Evolutionary conservation across 768 basidiomycete genomes (phyloP).

Genomic region (Tephrocybe sp.): DNA sequence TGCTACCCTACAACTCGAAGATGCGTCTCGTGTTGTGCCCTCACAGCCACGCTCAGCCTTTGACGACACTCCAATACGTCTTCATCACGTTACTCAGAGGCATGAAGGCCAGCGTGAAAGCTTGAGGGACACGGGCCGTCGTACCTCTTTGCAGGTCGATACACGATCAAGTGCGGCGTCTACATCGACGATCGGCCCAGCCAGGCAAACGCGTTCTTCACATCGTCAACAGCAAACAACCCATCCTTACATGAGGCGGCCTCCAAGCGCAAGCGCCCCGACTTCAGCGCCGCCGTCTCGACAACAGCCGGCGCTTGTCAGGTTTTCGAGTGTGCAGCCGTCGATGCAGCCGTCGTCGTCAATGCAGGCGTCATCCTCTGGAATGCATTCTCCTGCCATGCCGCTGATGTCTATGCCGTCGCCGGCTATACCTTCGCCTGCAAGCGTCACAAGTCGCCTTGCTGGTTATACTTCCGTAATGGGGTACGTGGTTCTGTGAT

Average conservation of each 20-base stretch:
- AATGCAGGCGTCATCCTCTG: slow-evolving; percentile 23
- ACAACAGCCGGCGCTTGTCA: slow-evolving; percentile 19
- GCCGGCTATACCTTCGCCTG: slow-evolving; percentile 22
- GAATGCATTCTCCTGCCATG: slow-evolving; percentile 19
- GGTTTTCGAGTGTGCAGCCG: slow-evolving; percentile 25
- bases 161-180: slow-evolving; percentile 17
- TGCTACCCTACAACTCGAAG: slow-evolving; percentile 29
- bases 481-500: slow-evolving; percentile 17
- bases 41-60: slow-evolving; percentile 25
- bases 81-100: slow-evolving; percentile 26
- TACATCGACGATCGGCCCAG: slow-evolving; percentile 13
- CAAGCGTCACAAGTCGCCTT: slow-evolving; percentile 19
- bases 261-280: slow-evolving; percentile 15
- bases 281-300: slow-evolving; percentile 16
- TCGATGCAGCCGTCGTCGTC: slow-evolving; percentile 21
- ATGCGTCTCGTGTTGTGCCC: slow-evolving; percentile 29
- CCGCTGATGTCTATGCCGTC: slow-evolving; percentile 20
- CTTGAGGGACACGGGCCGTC: slow-evolving; percentile 21
- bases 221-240: slow-evolving; percentile 14
- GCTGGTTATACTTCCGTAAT: slow-evolving; percentile 23
- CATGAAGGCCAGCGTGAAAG: slow-evolving; percentile 27
- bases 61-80: slow-evolving; percentile 31
- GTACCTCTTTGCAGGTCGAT: slow-evolving; percentile 21
- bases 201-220: slow-evolving; percentile 13
- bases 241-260: slow-evolving; percentile 17